Evolutionary conservation across 2,329 filamentous ascomycete genomes (phyloP).

Genomic region (Alternaria triticimaculans): DNA sequence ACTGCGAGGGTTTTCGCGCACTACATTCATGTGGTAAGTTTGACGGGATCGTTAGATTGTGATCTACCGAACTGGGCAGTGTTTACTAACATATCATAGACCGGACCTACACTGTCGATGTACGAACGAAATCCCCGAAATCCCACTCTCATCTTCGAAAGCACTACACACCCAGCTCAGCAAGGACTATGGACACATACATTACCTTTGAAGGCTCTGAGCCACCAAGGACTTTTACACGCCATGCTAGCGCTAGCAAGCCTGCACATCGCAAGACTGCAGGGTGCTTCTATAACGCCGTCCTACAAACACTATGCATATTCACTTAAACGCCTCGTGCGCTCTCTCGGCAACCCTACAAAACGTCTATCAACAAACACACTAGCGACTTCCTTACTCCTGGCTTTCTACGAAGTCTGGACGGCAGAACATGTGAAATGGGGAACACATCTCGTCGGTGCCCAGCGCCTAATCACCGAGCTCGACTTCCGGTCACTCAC

Average conservation of each 20-base stretch:
- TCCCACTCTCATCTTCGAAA: slow-evolving; percentile 70
- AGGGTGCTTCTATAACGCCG: slow-evolving; percentile 74
- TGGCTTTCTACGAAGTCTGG: slow-evolving; percentile 95
- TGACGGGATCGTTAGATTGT: neutral
- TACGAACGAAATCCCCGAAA: slow-evolving; percentile 85
- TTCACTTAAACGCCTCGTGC: slow-evolving; percentile 77
- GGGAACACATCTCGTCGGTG: slow-evolving; percentile 89
- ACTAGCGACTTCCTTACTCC: slow-evolving; percentile 82
- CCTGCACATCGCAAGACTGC: slow-evolving; percentile 84
- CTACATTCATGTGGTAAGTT: slow-evolving; percentile 75
- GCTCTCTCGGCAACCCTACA: slow-evolving; percentile 73
- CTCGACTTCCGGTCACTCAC: slow-evolving; percentile 80
- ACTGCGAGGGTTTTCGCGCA: slow-evolving; percentile 88
- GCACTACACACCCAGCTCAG: slow-evolving; percentile 34
- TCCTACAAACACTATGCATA: slow-evolving; percentile 93
- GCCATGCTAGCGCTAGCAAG: slow-evolving; percentile 88
- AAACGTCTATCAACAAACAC: slow-evolving; percentile 79
- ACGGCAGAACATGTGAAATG: slow-evolving; percentile 93
- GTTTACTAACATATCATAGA: slow-evolving; percentile 49
- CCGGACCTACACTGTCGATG: slow-evolving; percentile 82
- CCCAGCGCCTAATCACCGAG: slow-evolving; percentile 80
- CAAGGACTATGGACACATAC: slow-evolving; percentile 70
- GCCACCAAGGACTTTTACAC: slow-evolving; percentile 85
- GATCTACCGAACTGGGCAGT: neutral
- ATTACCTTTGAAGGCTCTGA: slow-evolving; percentile 78